Percentiles rank a stretch among this genome's conserved stretches.
phyloP scores from a whole-genome alignment of 23 red algal genomes.

The Gracilariopsis chorda region DNA sequence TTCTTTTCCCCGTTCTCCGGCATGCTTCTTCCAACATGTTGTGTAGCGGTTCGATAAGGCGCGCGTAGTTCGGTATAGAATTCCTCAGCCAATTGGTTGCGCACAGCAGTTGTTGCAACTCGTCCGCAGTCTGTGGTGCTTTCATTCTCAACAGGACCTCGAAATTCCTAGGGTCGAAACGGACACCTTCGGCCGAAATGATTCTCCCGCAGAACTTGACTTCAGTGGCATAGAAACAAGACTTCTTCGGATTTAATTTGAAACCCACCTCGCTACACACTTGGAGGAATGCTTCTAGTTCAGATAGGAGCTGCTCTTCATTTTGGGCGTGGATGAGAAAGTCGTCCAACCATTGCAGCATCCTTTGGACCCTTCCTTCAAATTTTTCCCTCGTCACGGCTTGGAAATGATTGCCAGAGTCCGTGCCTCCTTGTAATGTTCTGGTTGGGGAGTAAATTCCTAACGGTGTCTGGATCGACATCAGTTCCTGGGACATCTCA shows the following conservation, averaged over 20 bases:
- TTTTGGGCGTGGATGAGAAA: not conserved
- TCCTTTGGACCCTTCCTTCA: not conserved
- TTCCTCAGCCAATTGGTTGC: constrained; percentile 16
- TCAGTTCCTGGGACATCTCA: not conserved
- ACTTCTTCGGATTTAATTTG: not conserved
- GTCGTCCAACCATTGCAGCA: constrained; percentile 5
- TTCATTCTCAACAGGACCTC: not conserved
- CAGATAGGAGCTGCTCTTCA: not conserved
- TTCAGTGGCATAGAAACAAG: not conserved
- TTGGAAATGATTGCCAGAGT: constrained; percentile 25
- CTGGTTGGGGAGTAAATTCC: not conserved
- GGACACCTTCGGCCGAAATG: not conserved
- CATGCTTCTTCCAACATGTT: not conserved
- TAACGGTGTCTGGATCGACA: constrained; percentile 20
- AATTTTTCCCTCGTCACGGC: not conserved
- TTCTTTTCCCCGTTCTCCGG: constrained; percentile 1
- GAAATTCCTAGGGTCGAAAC: not conserved
- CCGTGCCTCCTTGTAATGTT: not conserved
- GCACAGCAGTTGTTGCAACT: constrained; percentile 16
- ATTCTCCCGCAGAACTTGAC: not conserved
- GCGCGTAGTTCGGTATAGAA: not conserved
- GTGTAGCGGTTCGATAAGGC: not conserved
- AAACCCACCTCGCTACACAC: not conserved
- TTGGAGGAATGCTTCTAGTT: not conserved
- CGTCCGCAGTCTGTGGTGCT: not conserved